phyloP scores from a whole-genome alignment of 31 red algal species.

The Endocladia muricata region DNA sequence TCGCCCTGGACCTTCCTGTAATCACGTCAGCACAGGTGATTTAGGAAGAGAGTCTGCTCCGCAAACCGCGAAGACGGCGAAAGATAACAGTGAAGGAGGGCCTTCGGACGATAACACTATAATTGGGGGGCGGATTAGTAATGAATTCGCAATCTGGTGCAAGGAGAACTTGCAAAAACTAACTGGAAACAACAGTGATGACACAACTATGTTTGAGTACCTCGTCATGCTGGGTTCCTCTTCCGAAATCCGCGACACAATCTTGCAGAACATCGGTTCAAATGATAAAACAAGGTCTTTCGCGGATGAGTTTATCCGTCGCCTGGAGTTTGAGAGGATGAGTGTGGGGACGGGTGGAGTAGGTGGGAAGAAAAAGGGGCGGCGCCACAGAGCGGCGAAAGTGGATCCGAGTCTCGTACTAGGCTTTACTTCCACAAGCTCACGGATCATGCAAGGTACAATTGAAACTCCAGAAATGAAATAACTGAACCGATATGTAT shows the following conservation, averaged over 20 bases:
- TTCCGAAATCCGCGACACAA: conserved; percentile 60
- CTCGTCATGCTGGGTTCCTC: conserved; percentile 46
- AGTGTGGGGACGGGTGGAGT: conserved; percentile 49
- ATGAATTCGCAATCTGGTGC: conserved; percentile 74
- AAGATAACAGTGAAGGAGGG: background rate
- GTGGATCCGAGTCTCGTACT: conserved; percentile 71
- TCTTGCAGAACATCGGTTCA: conserved; percentile 60
- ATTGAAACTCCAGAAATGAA: conserved; percentile 80
- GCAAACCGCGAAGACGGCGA: too few species aligned
- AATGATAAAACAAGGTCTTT: conserved; percentile 54
- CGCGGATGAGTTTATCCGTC: conserved; percentile 73
- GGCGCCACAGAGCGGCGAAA: conserved; percentile 37
- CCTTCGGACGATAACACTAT: background rate
- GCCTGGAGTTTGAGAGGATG: conserved; percentile 59
- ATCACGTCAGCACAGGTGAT: background rate
- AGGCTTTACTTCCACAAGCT: conserved; percentile 68
- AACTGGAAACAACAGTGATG: conserved; percentile 50
- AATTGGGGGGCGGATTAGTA: conserved; percentile 43
- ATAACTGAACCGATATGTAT: too few species aligned
- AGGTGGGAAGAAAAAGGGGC: conserved; percentile 46
- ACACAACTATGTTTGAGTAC: conserved; percentile 51
- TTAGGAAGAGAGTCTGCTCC: background rate
- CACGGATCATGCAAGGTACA: conserved; percentile 73
- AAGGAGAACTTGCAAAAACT: conserved; percentile 51
- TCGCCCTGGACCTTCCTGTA: too few species aligned